Evolutionary conservation across 176 grass and related monocot species (phyloP).

Genomic region (sorghum (Sorghum bicolor)): DNA sequence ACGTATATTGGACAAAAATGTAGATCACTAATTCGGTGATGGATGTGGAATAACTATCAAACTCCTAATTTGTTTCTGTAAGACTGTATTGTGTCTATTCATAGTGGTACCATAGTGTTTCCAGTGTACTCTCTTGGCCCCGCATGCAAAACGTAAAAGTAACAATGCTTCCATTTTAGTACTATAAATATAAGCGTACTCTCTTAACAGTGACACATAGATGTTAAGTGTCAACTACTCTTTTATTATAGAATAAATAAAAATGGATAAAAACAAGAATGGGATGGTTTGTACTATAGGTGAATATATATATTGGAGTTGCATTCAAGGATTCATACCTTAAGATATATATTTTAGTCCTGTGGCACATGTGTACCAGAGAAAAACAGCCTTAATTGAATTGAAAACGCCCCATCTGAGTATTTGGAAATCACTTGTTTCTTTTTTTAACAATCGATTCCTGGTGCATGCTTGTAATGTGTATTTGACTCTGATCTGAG

Average conservation of each 20-base stretch:
- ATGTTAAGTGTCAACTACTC: neutral
- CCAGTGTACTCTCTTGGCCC: neutral
- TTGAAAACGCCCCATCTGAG: neutral
- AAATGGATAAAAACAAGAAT: neutral
- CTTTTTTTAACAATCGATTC: neutral
- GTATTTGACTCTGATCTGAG: neutral
- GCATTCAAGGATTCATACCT: neutral
- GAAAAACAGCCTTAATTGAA: neutral
- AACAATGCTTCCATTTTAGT: neutral
- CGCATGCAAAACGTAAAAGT: neutral
- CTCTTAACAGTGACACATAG: neutral
- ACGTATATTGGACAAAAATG: neutral
- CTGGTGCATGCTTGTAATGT: neutral
- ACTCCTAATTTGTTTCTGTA: neutral
- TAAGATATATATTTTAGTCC: neutral
- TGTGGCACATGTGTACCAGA: neutral
- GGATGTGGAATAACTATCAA: neutral
- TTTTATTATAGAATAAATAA: neutral
- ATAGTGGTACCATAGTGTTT: neutral
- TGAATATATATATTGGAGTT: neutral
- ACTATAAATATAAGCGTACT: too few relatives aligned
- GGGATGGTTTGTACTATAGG: neutral
- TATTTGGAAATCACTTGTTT: neutral
- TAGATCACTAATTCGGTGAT: neutral
- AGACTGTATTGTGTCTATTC: neutral